Conservation (phyloP, 352 stramenopile species). For the Lagenidium giganteum region DNA sequence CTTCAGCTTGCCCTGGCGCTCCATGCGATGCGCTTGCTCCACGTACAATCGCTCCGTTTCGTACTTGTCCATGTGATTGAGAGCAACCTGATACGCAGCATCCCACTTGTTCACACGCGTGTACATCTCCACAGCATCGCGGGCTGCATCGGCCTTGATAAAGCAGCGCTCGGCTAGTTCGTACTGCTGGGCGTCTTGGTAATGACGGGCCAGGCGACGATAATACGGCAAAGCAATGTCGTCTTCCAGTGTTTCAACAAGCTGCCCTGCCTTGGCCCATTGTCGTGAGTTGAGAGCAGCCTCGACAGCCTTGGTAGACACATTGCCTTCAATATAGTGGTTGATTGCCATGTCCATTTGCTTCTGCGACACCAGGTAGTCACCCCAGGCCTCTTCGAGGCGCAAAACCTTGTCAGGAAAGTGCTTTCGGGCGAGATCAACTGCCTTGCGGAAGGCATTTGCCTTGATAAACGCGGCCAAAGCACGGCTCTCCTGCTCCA, state of each 20-base stretch:
- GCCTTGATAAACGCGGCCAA: slow-evolving; percentile 91
- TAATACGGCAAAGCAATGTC: slow-evolving; percentile 91
- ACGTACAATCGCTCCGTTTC: slow-evolving; percentile 92
- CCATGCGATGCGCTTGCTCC: slow-evolving; percentile 90
- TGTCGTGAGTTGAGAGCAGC: slow-evolving; percentile 90
- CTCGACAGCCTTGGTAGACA: slow-evolving; percentile 89
- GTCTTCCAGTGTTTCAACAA: slow-evolving; percentile 89
- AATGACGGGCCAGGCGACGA: slow-evolving; percentile 83
- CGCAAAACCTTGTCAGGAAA: slow-evolving; percentile 90
- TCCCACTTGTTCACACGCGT: slow-evolving; percentile 92
- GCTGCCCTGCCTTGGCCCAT: slow-evolving; percentile 90
- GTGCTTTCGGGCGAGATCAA: slow-evolving; percentile 88
- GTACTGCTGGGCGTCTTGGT: slow-evolving; percentile 82
- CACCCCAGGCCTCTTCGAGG: slow-evolving; percentile 91
- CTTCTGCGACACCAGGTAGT: slow-evolving; percentile 91
- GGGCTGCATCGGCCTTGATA: slow-evolving; percentile 84
- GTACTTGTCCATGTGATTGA: slow-evolving; percentile 90
- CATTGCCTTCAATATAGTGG: slow-evolving; percentile 95
- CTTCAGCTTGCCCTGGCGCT: slow-evolving; percentile 86
- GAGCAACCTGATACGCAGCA: slow-evolving; percentile 88
- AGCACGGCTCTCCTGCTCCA: slow-evolving; percentile 88
- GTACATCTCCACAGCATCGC: slow-evolving; percentile 94
- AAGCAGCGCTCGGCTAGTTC: slow-evolving; percentile 91
- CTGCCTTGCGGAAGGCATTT: slow-evolving; percentile 89
- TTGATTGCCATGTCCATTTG: slow-evolving; percentile 96